phyloP scores from a whole-genome alignment of 345 rosid species.

The Eucalyptus coolabah region DNA sequence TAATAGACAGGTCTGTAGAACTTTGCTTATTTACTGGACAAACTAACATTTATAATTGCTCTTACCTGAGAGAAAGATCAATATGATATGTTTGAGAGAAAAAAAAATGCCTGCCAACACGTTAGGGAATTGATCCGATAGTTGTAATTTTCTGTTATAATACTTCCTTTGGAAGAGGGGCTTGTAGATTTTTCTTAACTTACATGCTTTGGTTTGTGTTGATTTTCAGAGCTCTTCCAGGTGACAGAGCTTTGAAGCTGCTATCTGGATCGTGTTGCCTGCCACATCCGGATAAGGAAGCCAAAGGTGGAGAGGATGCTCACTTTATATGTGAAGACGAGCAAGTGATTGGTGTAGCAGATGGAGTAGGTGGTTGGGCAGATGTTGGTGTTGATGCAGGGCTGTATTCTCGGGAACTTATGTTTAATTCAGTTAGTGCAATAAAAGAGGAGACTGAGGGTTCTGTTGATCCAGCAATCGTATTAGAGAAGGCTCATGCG shows the following conservation, averaged over 20 bases:
- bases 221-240: constrained; percentile 19
- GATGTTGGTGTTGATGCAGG: constrained; percentile 91
- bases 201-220: not conserved
- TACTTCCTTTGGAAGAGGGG: not conserved
- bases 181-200: not conserved
- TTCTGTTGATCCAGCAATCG: constrained; percentile 61
- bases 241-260: constrained; percentile 47
- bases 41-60: not conserved
- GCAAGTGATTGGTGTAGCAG: constrained; percentile 91
- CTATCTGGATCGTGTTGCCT: constrained; percentile 72
- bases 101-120: not conserved
- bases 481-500: constrained; percentile 83
- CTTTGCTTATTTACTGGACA: not conserved
- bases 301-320: constrained; percentile 96
- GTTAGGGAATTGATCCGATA: not conserved
- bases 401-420: constrained; percentile 67
- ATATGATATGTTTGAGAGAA: not conserved
- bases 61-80: not conserved
- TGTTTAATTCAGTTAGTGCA: constrained; percentile 70
- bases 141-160: not conserved
- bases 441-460: constrained; percentile 59
- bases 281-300: constrained; percentile 94
- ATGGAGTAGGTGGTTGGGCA: constrained; percentile 99
- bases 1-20: not conserved
- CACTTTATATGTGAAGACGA: constrained; percentile 73